Percentiles rank a stretch among this genome's conserved stretches.
phyloP scores from a whole-genome alignment of 1,139 yeast genomes.

The Debaryomycetaceae sp. region DNA sequence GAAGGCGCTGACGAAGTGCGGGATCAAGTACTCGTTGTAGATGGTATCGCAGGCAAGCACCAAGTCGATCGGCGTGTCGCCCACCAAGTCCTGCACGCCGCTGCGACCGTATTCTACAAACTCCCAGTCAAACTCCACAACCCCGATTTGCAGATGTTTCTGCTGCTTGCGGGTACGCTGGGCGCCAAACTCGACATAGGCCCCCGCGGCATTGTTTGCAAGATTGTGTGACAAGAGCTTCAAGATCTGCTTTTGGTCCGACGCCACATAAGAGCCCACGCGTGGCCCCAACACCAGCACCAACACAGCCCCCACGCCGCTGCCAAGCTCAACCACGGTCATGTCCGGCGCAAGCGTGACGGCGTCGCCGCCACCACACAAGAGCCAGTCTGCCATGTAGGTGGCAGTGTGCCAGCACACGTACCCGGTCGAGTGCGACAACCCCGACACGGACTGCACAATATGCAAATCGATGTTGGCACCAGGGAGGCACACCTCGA shows the following conservation, averaged over 20 bases:
- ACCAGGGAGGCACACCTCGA: constrained; percentile 30
- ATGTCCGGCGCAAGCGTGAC: constrained; percentile 15
- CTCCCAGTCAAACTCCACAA: constrained; percentile 67
- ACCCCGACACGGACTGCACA: constrained; percentile 38
- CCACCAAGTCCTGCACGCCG: constrained; percentile 15
- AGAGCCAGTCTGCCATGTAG: constrained; percentile 50
- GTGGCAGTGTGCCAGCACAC: constrained; percentile 60
- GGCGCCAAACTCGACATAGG: background rate
- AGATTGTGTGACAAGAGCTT: constrained; percentile 49
- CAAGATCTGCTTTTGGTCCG: constrained; percentile 58
- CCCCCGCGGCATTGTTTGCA: constrained; percentile 23
- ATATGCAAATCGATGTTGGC: constrained; percentile 28
- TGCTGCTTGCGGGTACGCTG: background rate
- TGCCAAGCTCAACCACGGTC: constrained; percentile 56
- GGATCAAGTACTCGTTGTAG: constrained; percentile 61
- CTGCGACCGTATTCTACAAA: constrained; percentile 28
- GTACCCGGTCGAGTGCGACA: constrained; percentile 62
- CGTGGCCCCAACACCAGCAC: constrained; percentile 41
- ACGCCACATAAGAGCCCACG: constrained; percentile 43
- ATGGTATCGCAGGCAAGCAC: constrained; percentile 68
- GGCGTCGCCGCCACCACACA: constrained; percentile 22
- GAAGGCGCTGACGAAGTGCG: constrained; percentile 45
- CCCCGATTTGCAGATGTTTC: constrained; percentile 26
- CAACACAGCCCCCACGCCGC: constrained; percentile 60
- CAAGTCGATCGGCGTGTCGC: constrained; percentile 29